Base-by-base conservation (phyloP, 2,329 filamentous ascomycete species). In the Alternaria sp. region DNA sequence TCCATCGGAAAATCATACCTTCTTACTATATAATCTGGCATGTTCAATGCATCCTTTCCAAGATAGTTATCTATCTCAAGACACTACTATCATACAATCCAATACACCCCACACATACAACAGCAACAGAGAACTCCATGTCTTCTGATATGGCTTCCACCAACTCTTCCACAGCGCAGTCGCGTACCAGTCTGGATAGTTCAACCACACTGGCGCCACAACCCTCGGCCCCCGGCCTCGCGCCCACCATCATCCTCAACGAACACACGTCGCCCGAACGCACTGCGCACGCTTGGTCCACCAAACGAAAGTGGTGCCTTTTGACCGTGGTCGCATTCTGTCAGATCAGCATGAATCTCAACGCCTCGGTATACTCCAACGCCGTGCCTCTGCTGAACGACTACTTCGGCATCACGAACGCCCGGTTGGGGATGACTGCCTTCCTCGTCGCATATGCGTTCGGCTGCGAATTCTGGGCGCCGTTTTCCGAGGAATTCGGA, bases 381-480 rank as follows among this genome's bases (percentile, higher is more conserved):
- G 85, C 82, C 2, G 81, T 86, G 36, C 71, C 63, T 57, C 81
- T 81, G 17, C 82, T 87, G 28, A 81, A 87, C 0, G 91, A 72
- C 69, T 81, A 57, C 61, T 70, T 50, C 61, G 63, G 21, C 44
- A 46, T 67, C 40, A 89, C 75, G 70, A 57, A 82, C 78, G 67
- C 83, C 77, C 64, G 81, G 15, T 66, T 67, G 19, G 92, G 92
- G 72, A 90, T 91, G 68, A 89, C 91, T 83, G 88, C 93, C 67
- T 96, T 94, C 81, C 81, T 95, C 45, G 85, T 96, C 47, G 78
- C 89, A 3, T 96, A 96, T 76, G 92, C 91, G 30, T 93, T 96
- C 73, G 92, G 92, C 21, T 96, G 92, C 76, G 92, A 95, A 77
- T 84, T 94, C 0, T 96, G 92, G 92, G 92, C 93, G 0, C 92